A percentile compares a stretch with the other conserved stretches of the same genome.
phyloP scores from a whole-genome alignment of 495 filamentous ascomycete genomes.

The Penicillium turbatum region DNA sequence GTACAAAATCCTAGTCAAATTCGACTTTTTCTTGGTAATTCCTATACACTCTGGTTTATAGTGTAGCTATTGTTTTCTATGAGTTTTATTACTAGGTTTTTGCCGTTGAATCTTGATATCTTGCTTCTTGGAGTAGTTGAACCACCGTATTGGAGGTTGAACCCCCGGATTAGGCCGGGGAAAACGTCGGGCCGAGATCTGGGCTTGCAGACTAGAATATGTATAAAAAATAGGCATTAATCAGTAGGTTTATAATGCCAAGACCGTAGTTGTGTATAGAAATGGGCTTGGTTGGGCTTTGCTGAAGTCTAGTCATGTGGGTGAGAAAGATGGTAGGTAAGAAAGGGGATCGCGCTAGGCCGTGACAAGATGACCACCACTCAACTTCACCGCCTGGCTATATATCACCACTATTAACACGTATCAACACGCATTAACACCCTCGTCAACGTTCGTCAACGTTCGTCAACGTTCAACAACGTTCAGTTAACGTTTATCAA shows the following conservation, averaged over 20 bases:
- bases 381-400: constrained; percentile 1
- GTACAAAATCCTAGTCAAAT: not conserved
- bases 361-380: too few species aligned
- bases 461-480: not conserved
- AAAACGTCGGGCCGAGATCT: constrained; percentile 1
- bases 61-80: not conserved
- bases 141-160: not conserved
- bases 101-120: constrained; percentile 3
- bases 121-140: constrained; percentile 4
- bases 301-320: constrained; percentile 3
- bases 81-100: constrained; percentile 1
- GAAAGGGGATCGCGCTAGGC: too few species aligned
- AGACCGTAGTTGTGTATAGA: not conserved
- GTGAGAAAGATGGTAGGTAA: too few species aligned
- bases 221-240: not conserved
- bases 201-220: not conserved
- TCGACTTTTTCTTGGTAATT: not conserved
- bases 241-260: constrained; percentile 1
- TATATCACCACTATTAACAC: not conserved
- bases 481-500: too few species aligned
- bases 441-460: not conserved
- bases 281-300: constrained; percentile 4
- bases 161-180: not conserved
- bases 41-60: not conserved
- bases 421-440: not conserved